These are phyloP conservation scores for Sporothrix brunneoviolacea DNA, from an alignment of 2,329 filamentous ascomycete species.

Conservation along the genomic window DNA sequence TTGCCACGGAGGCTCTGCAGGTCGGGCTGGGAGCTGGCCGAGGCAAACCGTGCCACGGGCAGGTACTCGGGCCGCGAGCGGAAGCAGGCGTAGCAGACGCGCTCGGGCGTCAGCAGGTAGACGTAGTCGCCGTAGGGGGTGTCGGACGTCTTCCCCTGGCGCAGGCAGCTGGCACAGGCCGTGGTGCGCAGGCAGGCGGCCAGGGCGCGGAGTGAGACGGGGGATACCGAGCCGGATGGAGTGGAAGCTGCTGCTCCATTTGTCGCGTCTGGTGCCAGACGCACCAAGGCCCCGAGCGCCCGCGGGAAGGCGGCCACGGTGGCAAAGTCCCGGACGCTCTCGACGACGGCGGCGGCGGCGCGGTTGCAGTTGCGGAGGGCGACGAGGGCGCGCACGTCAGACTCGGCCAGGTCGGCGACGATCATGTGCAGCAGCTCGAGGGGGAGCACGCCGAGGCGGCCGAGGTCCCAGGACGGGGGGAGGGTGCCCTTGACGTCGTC, in stretches of 20 bases:
- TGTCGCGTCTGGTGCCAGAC: constrained; percentile 12
- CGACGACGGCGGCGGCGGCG: constrained; percentile 12
- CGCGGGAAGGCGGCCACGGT: constrained; percentile 16
- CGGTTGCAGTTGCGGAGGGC: constrained; percentile 17
- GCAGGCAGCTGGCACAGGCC: constrained; percentile 15
- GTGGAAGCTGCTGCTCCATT: too few relatives aligned
- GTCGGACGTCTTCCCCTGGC: neutral
- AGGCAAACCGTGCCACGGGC: constrained; percentile 10
- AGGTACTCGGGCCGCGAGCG: constrained; percentile 17
- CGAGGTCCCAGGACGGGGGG: constrained; percentile 11
- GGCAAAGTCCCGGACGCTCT: constrained; percentile 15
- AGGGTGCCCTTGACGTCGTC: neutral
- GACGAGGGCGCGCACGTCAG: constrained; percentile 13
- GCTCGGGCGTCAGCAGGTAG: constrained; percentile 17
- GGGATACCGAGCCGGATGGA: too few relatives aligned
- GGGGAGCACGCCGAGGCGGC: constrained; percentile 11
- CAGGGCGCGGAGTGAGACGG: constrained; percentile 10
- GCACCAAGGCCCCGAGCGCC: constrained; percentile 14
- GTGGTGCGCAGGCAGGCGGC: constrained; percentile 14
- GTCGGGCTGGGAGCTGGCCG: neutral
- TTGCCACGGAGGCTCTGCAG: neutral
- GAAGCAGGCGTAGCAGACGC: constrained; percentile 19
- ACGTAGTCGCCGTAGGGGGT: constrained; percentile 16
- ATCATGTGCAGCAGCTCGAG: constrained; percentile 17
- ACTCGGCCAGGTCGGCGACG: constrained; percentile 11